Percentiles rank a stretch among this genome's conserved stretches.
Evolutionary conservation across 305 asterid genomes (phyloP).

Genomic region (Nicotiana rustica): DNA sequence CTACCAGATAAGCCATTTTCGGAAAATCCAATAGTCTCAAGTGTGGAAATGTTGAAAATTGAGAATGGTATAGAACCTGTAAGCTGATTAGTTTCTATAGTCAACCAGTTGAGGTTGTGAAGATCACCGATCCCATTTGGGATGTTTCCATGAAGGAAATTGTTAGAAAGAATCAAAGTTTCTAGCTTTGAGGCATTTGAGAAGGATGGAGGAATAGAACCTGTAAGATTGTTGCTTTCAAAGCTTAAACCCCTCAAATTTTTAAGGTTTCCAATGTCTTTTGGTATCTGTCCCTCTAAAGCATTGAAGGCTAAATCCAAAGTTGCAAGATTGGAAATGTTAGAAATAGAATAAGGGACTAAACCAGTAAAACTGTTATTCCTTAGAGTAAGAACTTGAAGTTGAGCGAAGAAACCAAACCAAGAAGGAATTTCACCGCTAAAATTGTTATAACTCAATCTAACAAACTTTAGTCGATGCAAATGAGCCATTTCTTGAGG

Average conservation of each 20-base stretch:
- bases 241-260: neutral
- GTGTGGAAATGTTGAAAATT: constrained; percentile 46
- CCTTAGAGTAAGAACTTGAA: neutral
- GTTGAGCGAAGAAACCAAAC: constrained; percentile 8
- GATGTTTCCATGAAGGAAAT: constrained; percentile 32
- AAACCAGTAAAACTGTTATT: constrained; percentile 31
- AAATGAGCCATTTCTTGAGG: constrained; percentile 28
- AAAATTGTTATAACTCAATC: constrained; percentile 35
- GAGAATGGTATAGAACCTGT: constrained; percentile 43
- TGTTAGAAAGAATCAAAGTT: constrained; percentile 12
- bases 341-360: constrained; percentile 40
- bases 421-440: constrained; percentile 35
- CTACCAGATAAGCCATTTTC: constrained; percentile 45
- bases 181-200: constrained; percentile 36
- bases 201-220: constrained; percentile 32
- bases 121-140: constrained; percentile 45
- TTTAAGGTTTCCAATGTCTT: constrained; percentile 37
- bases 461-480: neutral
- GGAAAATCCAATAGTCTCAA: constrained; percentile 33
- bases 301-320: constrained; percentile 40
- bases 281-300: constrained; percentile 47
- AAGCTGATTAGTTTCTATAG: constrained; percentile 38
- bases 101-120: constrained; percentile 37
- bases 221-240: constrained; percentile 9
- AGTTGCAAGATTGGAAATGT: constrained; percentile 36